Percentiles rank a stretch among this genome's conserved stretches.
Evolutionary conservation across 805 yeast genomes (phyloP).

Genomic region (Hagleromyces aurorensis): DNA sequence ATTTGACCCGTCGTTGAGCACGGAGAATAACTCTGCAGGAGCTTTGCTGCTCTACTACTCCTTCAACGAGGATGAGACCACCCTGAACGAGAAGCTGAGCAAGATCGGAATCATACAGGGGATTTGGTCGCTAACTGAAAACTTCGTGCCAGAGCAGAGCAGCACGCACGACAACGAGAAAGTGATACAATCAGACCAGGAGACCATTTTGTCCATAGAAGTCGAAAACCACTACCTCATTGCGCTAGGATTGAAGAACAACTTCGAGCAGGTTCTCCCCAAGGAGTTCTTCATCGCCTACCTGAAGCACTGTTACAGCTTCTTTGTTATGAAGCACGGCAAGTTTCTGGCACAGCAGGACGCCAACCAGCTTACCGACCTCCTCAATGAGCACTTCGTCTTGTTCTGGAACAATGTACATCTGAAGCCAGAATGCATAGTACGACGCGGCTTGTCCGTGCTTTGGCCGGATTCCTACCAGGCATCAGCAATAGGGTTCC

Average conservation of each 20-base stretch:
- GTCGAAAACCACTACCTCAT: conserved; percentile 28
- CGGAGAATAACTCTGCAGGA: conserved; percentile 29
- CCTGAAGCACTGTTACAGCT: conserved; percentile 23
- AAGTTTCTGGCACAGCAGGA: conserved; percentile 20
- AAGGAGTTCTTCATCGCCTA: conserved; percentile 19
- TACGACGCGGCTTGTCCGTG: conserved; percentile 18
- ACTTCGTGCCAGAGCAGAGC: conserved; percentile 8
- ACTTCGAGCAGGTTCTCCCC: conserved; percentile 16
- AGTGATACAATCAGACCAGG: conserved; percentile 26
- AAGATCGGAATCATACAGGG: conserved; percentile 40
- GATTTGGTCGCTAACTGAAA: conserved; percentile 23
- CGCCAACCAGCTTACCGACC: conserved; percentile 19
- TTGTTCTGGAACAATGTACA: conserved; percentile 27
- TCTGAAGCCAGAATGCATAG: conserved; percentile 17
- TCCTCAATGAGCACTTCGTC: conserved; percentile 26
- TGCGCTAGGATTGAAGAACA: conserved; percentile 17
- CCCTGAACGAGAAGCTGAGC: conserved; percentile 31
- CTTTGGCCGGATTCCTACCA: conserved; percentile 21
- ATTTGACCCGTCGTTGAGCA: conserved; percentile 33
- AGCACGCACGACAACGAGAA: conserved; percentile 10
- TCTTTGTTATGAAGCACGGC: conserved; percentile 21
- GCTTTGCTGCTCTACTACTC: conserved; percentile 33
- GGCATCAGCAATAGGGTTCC: conserved; percentile 17
- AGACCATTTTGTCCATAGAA: conserved; percentile 19
- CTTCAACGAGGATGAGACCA: conserved; percentile 13